These are phyloP conservation scores for Samsoniella hepiali DNA, from an alignment of 2,329 filamentous ascomycete genomes.

Conservation along the genomic window DNA sequence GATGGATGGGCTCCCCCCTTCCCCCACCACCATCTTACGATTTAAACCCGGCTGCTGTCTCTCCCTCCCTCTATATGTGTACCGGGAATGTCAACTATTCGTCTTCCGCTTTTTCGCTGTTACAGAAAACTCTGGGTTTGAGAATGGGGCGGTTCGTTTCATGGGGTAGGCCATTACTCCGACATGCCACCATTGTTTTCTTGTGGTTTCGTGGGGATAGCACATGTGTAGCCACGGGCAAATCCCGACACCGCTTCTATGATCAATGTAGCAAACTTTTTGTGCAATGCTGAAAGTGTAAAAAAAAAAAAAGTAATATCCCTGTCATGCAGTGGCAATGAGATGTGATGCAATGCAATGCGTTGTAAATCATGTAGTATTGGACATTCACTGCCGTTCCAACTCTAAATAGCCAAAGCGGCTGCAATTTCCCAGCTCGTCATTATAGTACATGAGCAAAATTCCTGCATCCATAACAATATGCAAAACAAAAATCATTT, in stretches of 20 bases:
- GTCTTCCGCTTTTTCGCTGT: not conserved
- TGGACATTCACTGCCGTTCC: not conserved
- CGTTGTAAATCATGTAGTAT: not conserved
- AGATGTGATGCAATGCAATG: not conserved
- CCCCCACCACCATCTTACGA: not conserved
- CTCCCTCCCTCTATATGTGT: not conserved
- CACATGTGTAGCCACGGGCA: not conserved
- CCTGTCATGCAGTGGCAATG: not conserved
- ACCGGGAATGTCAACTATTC: no score
- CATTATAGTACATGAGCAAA: constrained; percentile 5
- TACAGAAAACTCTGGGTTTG: not conserved
- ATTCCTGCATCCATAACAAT: not conserved
- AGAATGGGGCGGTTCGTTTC: not conserved
- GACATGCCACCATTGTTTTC: no score
- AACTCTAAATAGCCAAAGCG: not conserved
- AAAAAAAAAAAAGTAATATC: not conserved
- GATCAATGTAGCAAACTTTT: not conserved
- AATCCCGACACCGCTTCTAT: not conserved
- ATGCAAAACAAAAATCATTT: not conserved
- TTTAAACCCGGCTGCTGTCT: not conserved
- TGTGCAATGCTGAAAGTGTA: not conserved
- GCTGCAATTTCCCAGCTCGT: not conserved
- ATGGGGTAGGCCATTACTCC: not conserved
- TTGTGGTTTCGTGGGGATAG: no score
- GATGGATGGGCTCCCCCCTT: not conserved